Evolutionary conservation across 169 alveolate species (phyloP).

Genomic region (Neospora caninum): DNA sequence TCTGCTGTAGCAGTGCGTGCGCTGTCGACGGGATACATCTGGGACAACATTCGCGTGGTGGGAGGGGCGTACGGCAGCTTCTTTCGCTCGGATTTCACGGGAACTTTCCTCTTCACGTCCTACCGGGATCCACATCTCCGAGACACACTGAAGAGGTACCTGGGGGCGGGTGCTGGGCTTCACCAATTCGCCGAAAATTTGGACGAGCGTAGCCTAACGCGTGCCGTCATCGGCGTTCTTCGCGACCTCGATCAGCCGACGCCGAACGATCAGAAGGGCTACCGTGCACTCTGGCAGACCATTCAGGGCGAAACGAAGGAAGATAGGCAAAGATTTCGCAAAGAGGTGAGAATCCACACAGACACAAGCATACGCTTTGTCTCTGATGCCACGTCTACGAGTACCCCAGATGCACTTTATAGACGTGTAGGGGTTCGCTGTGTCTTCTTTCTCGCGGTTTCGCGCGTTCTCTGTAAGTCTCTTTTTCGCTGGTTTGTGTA

Average conservation of each 20-base stretch:
- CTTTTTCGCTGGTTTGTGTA: neutral
- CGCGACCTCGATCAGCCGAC: constrained; percentile 56
- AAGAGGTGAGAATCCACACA: constrained; percentile 35
- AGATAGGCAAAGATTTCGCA: constrained; percentile 28
- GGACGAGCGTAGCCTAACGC: neutral
- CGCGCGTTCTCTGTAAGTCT: neutral
- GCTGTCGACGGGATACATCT: constrained; percentile 41
- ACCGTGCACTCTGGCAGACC: constrained; percentile 43
- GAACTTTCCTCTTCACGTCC: constrained; percentile 35
- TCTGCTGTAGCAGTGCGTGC: constrained; percentile 16
- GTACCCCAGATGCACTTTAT: no score
- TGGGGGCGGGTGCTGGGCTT: constrained; percentile 17
- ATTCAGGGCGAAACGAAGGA: constrained; percentile 27
- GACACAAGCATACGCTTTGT: neutral
- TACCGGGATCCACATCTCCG: constrained; percentile 63
- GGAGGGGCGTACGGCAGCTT: constrained; percentile 68
- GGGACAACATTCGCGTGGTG: constrained; percentile 56
- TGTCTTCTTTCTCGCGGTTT: neutral
- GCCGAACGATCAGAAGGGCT: constrained; percentile 55
- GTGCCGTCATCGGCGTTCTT: constrained; percentile 39
- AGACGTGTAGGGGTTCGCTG: no score
- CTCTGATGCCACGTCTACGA: neutral
- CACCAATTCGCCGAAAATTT: neutral
- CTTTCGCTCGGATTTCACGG: constrained; percentile 8
- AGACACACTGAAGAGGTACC: constrained; percentile 33